Percentiles rank a stretch among this genome's conserved stretches.
phyloP scores from a whole-genome alignment of 805 yeast genomes.

The Candida hispaniensis region DNA sequence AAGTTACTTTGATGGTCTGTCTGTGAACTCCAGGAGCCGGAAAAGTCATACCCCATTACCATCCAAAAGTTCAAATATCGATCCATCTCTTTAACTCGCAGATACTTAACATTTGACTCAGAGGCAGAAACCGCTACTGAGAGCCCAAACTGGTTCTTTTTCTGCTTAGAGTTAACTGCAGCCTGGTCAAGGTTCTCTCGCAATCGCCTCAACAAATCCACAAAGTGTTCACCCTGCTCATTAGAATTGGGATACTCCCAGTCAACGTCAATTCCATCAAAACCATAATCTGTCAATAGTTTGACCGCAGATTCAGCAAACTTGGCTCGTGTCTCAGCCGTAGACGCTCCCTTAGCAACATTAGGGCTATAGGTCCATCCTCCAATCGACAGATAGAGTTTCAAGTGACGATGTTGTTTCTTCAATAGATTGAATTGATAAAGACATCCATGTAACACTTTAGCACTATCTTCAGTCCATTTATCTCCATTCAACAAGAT shows the following conservation, averaged over 20 bases:
- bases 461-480: slow-evolving; percentile 9
- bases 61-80: slow-evolving; percentile 59
- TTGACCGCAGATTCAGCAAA: slow-evolving; percentile 44
- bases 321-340: slow-evolving; percentile 30
- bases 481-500: slow-evolving; percentile 6
- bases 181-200: slow-evolving; percentile 33
- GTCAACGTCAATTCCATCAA: slow-evolving; percentile 89
- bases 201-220: slow-evolving; percentile 35
- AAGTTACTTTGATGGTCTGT: slow-evolving; percentile 67
- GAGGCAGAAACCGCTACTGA: slow-evolving; percentile 74
- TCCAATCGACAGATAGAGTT: slow-evolving; percentile 67
- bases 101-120: slow-evolving; percentile 33
- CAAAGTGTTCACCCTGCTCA: slow-evolving; percentile 38
- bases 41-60: slow-evolving; percentile 83
- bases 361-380: slow-evolving; percentile 53
- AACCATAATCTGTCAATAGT: slow-evolving; percentile 43
- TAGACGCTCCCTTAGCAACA: slow-evolving; percentile 38
- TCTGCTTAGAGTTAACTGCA: slow-evolving; percentile 27
- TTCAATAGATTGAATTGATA: slow-evolving; percentile 43
- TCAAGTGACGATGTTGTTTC: slow-evolving; percentile 33
- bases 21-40: slow-evolving; percentile 60
- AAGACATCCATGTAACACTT: slow-evolving; percentile 35
- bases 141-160: slow-evolving; percentile 35
- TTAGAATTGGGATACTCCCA: slow-evolving; percentile 74
- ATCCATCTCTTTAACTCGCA: slow-evolving; percentile 47